Evolutionary conservation across 495 filamentous ascomycete genomes (phyloP).

Genomic region (Neurospora sp.): DNA sequence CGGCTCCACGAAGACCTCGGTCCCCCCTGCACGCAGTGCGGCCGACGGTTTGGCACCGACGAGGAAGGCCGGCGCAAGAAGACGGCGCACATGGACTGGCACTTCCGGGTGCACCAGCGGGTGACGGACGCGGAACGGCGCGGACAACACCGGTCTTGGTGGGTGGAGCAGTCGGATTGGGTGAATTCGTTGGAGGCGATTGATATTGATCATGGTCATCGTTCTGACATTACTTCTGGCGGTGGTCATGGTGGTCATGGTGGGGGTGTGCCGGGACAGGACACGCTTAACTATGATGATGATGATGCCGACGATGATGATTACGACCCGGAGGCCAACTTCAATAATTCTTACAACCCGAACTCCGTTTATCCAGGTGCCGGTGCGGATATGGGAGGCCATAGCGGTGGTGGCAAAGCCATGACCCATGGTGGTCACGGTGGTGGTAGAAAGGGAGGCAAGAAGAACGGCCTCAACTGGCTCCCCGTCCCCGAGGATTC

Average conservation of each 20-base stretch:
- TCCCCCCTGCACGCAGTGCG: constrained; percentile 83
- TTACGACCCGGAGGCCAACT: background rate
- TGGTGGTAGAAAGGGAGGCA: background rate
- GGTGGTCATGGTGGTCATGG: background rate
- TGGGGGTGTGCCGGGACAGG: background rate
- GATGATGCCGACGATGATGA: background rate
- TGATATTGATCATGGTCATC: constrained; percentile 44
- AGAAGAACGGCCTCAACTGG: constrained; percentile 33
- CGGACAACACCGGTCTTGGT: constrained; percentile 85
- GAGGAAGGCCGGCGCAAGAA: constrained; percentile 75
- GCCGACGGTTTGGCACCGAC: constrained; percentile 68
- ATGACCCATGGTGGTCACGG: background rate
- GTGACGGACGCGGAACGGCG: constrained; percentile 71
- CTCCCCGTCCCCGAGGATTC: constrained; percentile 68
- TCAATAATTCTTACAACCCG: background rate
- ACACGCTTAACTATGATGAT: background rate
- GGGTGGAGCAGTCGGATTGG: constrained; percentile 92
- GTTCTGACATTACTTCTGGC: background rate
- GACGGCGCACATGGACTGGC: constrained; percentile 93
- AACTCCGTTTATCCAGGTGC: background rate
- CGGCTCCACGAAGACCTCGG: constrained; percentile 69
- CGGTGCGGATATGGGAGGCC: too few relatives aligned
- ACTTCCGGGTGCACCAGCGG: constrained; percentile 87
- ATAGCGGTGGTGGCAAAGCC: background rate
- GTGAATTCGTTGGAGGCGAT: constrained; percentile 68